A percentile compares a stretch with the other conserved stretches of the same genome.
phyloP scores from a whole-genome alignment of 1,139 yeast genomes.

The Geotrichum klebahnii region DNA sequence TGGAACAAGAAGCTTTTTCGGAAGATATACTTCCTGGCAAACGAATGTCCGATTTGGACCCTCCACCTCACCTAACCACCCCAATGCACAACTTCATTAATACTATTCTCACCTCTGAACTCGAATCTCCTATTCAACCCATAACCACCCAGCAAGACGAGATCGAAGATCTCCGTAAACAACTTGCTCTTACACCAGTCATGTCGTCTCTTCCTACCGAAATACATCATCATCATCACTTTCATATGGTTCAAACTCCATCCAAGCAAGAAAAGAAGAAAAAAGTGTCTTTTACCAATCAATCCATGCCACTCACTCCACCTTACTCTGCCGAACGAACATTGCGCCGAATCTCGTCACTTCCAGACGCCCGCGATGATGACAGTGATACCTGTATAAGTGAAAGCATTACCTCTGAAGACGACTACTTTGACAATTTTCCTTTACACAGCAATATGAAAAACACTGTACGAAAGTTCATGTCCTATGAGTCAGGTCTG shows the following conservation, averaged over 20 bases:
- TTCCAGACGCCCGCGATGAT: slow-evolving; percentile 1
- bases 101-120: neutral
- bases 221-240: slow-evolving; percentile 6
- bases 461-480: slow-evolving; percentile 7
- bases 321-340: slow-evolving; percentile 1
- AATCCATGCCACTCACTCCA: neutral
- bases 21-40: neutral
- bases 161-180: too few relatives aligned
- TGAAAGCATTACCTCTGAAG: slow-evolving; percentile 5
- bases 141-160: too few relatives aligned
- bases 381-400: slow-evolving; percentile 4
- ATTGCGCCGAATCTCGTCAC: slow-evolving; percentile 5
- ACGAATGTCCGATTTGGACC: too few relatives aligned
- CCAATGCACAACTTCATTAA: slow-evolving; percentile 3
- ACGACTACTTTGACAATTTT: slow-evolving; percentile 8
- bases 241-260: slow-evolving; percentile 6
- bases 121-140: too few relatives aligned
- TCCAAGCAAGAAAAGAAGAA: neutral
- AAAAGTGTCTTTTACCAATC: slow-evolving; percentile 5
- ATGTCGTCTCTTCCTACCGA: too few relatives aligned
- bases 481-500: slow-evolving; percentile 7
- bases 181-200: too few relatives aligned
- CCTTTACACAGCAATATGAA: neutral
- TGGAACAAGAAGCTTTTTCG: slow-evolving; percentile 22
- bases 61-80: too few relatives aligned